Evolutionary conservation across 202 grass and related monocot species (phyloP), one percentile per base, ranked within the genome.

Genomic region (Brachypodium distachyon): DNA sequence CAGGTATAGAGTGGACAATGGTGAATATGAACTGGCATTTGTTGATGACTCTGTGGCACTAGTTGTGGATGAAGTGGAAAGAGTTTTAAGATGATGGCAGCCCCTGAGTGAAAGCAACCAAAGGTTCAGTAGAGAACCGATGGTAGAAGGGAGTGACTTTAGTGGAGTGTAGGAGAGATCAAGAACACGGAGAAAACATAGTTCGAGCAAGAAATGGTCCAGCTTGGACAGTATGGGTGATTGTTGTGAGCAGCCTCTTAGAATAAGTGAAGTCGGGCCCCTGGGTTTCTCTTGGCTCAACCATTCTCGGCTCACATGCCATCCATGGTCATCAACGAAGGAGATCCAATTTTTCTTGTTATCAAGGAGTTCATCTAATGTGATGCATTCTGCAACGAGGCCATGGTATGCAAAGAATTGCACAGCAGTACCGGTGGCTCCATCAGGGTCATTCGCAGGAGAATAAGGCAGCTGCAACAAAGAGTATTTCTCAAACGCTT

Each of bases 91-190:
- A 23, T 44, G 9, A 44, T 4, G 1, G 33, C 78, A 82, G 3
- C 78, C 84, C 11, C 17, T 48, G 0, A 87, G 29, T 6, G 84
- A 87, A 26, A 86, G 70, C 13, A 61, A 16, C 0, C 6, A 39
- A 23, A 86, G 61, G 1, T 70, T 60, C 1, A 2, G 0, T 23
- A 86, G 77, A 6, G 0, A 67, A 0, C 7, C 31, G 0, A 86
- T 10, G 2, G 77, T 69, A 21, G 31, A 21, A 27, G 70, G 70
- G 6, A 82, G 44, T 42, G 12, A 10, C 42, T 76, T 0, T 18
- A 75, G 0, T 41, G 60, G 44, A 42, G 70, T 62, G 14, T 87
- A 78, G 27, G 85, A 87, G 4, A 87, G 59, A 41, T 87, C 79
- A 57, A 87, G 73, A 48, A 49, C 46, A 41, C 1, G 19, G 6